Evolutionary conservation across 345 rosid species (phyloP).

Genomic region (Geranium brycei): DNA sequence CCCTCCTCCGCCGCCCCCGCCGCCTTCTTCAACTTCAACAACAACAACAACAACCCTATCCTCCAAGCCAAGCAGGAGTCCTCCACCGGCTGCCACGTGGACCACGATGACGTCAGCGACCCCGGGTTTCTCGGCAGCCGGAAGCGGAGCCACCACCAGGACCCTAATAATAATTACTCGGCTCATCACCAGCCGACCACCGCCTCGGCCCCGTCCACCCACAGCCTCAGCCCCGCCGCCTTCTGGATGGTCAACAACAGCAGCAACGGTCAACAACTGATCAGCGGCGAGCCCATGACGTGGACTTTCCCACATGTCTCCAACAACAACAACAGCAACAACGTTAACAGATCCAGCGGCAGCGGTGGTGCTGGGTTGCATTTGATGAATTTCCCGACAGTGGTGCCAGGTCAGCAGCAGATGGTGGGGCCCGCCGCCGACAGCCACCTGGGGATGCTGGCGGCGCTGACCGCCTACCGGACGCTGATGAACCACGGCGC

Average conservation of each 20-base stretch:
- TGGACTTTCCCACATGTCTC: slow-evolving; percentile 31
- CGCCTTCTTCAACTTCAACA: slow-evolving; percentile 1
- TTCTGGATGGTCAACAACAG: slow-evolving; percentile 51
- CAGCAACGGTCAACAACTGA: slow-evolving; percentile 10
- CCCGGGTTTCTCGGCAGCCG: not conserved
- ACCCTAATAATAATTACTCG: slow-evolving; percentile 20
- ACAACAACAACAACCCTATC: no score
- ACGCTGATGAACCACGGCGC: not conserved
- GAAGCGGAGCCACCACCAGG: slow-evolving; percentile 5
- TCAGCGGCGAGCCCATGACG: slow-evolving; percentile 25
- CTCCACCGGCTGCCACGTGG: slow-evolving; percentile 2
- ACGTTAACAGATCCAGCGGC: slow-evolving; percentile 4
- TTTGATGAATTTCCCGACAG: slow-evolving; percentile 48
- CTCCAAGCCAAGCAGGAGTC: slow-evolving; percentile 29
- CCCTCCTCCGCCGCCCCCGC: slow-evolving; percentile 1
- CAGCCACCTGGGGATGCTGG: slow-evolving; percentile 51
- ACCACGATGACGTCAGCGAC: not conserved
- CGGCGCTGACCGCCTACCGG: slow-evolving; percentile 53
- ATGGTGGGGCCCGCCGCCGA: slow-evolving; percentile 17
- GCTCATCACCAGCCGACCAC: slow-evolving; percentile 29
- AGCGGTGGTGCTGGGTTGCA: slow-evolving; percentile 44
- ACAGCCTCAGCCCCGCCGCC: slow-evolving; percentile 25
- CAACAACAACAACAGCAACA: slow-evolving; percentile 4
- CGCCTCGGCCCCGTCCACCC: slow-evolving; percentile 26
- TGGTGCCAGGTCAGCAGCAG: slow-evolving; percentile 22